Evolutionary conservation across 2,329 filamentous ascomycete species (phyloP), one percentile per base, ranked within the genome.

Genomic region (Stylonectria norvegica): DNA sequence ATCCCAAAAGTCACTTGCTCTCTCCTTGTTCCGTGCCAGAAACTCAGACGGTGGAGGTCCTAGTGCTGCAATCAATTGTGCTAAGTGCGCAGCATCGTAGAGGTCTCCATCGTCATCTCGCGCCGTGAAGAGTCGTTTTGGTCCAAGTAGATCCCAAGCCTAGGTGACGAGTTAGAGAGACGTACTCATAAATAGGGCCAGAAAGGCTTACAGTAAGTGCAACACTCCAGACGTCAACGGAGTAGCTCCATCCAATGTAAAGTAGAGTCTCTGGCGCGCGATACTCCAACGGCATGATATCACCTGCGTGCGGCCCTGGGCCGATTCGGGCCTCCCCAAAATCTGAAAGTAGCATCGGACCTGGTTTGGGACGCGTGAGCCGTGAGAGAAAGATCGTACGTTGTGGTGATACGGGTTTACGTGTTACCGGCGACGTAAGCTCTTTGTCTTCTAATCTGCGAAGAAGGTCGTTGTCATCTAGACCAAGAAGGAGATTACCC

Each of bases 141-240:
- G 33, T 11, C 50, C 38, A 8, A 59, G 42, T 7, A 60, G 36
- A 27, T 58, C 48, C 56, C 52, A 59, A 4, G 50, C 53, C 54
- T 55, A 28, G 25, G 27, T 25, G 9, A 36, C 36, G 23, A 31
- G 33, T n/a, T n/a, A 5, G 25, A 30, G 16, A 12, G 18, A 17
- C 10, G 11, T 4, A 17, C 33, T 31, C 5, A 16, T n/a, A 5
- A 20, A 10, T 12, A 25, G 22, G 6, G 27, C 27, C 6, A 15
- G 27, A 8, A 10, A 15, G 5, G 38, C 35, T 31, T 34, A 53
- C 55, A 1, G 51, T 54, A 2, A 61, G 49, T 4, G 53, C 55
- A 12, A 57, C 49, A n/a, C 52, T 61, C 59, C 56, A 61, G 5
- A 61, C 52, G 22, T 61, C 55, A 0, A 57, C 57, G 0, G 53